phyloP scores from a whole-genome alignment of 2,329 filamentous ascomycete species.

The Neofusicoccum umdonicola region DNA sequence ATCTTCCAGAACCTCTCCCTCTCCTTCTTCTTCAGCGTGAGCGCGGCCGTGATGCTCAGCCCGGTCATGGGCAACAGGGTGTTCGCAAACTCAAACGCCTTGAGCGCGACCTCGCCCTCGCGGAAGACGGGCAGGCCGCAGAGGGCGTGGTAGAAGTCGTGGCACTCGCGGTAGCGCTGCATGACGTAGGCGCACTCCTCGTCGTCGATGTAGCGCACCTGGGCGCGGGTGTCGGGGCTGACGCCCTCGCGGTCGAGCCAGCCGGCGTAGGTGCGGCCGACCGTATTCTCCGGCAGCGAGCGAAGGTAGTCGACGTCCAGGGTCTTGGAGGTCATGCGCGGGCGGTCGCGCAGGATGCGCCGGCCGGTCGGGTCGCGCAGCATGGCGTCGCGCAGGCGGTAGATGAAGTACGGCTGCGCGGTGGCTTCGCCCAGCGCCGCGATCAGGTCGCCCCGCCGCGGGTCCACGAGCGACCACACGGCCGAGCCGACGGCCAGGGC shows the following conservation, averaged over 20 bases:
- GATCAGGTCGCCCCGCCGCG: constrained; percentile 85
- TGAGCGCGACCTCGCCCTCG: constrained; percentile 97
- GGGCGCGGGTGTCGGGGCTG: constrained; percentile 79
- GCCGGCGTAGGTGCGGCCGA: constrained; percentile 77
- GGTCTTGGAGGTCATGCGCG: constrained; percentile 75
- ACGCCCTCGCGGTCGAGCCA: constrained; percentile 97
- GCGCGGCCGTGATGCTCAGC: constrained; percentile 71
- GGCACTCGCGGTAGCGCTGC: constrained; percentile 95
- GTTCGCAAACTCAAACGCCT: constrained; percentile 96
- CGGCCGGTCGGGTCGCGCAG: constrained; percentile 78
- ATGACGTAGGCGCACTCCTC: constrained; percentile 97
- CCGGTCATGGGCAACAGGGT: constrained; percentile 94
- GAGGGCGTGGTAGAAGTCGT: constrained; percentile 96
- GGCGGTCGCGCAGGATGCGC: constrained; percentile 84
- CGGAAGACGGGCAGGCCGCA: constrained; percentile 85
- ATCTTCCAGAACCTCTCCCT: constrained; percentile 66
- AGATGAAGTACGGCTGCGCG: constrained; percentile 91
- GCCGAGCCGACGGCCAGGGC: constrained; percentile 65
- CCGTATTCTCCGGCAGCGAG: constrained; percentile 65
- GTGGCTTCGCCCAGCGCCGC: constrained; percentile 93
- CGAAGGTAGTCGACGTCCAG: constrained; percentile 70
- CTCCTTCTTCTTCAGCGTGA: constrained; percentile 63
- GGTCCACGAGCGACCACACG: constrained; percentile 64
- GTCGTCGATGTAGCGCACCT: constrained; percentile 88
- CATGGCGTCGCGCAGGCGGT: constrained; percentile 89